Conservation (phyloP, 2,329 filamentous ascomycete genomes). For the Moelleriella libera region DNA sequence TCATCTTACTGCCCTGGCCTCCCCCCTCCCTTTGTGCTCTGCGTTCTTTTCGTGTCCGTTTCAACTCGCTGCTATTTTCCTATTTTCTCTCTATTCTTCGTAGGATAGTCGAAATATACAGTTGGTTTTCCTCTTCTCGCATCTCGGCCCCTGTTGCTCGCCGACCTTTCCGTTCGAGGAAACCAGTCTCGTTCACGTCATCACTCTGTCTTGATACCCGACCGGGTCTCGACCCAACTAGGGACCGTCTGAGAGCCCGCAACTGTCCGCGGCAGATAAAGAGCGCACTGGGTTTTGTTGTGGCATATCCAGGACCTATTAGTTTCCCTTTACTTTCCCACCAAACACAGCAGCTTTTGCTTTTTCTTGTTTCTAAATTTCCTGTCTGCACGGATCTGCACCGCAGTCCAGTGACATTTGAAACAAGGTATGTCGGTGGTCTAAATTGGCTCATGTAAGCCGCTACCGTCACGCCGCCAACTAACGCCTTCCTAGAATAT, state of each 20-base stretch:
- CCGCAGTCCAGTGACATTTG: no score
- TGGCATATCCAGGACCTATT: no score
- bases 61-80: not conserved
- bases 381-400: no score
- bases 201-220: conserved; percentile 7
- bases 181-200: not conserved
- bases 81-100: not conserved
- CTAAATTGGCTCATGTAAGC: not conserved
- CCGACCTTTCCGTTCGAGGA: not conserved
- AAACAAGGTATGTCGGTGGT: not conserved
- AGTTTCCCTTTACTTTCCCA: no score
- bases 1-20: not conserved
- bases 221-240: conserved; percentile 7
- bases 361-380: no score
- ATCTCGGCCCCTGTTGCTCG: not conserved
- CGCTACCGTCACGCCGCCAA: not conserved
- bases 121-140: not conserved
- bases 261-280: not conserved
- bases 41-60: not conserved
- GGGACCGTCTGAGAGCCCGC: not conserved
- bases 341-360: no score
- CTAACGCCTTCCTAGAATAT: conserved; percentile 12
- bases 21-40: not conserved
- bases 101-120: not conserved
- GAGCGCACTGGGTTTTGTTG: no score